phyloP scores from a whole-genome alignment of 2,329 filamentous ascomycete genomes.

The Stagonosporopsis chrysanthemi region DNA sequence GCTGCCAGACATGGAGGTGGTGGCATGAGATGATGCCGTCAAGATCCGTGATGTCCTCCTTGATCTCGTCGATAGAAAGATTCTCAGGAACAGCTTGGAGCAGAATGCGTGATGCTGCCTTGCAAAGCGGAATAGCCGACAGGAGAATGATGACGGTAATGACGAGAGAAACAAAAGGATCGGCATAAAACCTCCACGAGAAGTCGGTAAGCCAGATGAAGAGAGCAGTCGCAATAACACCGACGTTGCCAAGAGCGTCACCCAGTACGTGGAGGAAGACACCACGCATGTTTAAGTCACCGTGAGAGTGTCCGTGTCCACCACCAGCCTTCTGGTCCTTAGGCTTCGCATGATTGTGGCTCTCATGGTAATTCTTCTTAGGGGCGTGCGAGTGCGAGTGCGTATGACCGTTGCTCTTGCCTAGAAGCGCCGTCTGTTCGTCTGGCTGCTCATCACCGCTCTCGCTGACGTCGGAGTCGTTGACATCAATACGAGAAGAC shows the following conservation, averaged over 20 bases:
- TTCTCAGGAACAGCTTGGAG: constrained; percentile 92
- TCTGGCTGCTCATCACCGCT: constrained; percentile 62
- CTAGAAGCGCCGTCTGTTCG: constrained; percentile 48
- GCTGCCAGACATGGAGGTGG: constrained; percentile 97
- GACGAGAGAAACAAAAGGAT: constrained; percentile 89
- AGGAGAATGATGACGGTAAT: constrained; percentile 81
- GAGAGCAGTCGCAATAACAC: constrained; percentile 81
- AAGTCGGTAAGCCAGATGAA: constrained; percentile 91
- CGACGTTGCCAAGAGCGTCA: constrained; percentile 85
- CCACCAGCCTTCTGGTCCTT: constrained; percentile 66
- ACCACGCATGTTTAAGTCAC: constrained; percentile 91
- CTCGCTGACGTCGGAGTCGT: constrained; percentile 62
- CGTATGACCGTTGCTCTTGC: constrained; percentile 29
- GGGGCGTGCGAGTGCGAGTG: constrained; percentile 24
- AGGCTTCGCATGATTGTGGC: constrained; percentile 83
- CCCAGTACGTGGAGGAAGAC: constrained; percentile 76
- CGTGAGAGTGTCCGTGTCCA: constrained; percentile 78
- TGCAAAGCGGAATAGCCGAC: constrained; percentile 79
- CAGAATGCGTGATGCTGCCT: constrained; percentile 83
- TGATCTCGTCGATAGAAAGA: constrained; percentile 87
- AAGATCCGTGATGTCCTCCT: constrained; percentile 85
- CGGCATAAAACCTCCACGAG: constrained; percentile 83
- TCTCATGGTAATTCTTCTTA: constrained; percentile 60
- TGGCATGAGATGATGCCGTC: constrained; percentile 90
- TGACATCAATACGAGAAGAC: constrained; percentile 70